Percentiles rank a stretch among this genome's conserved stretches.
Conservation (phyloP, 805 yeast species). For the Kazachstania taianensis region DNA sequence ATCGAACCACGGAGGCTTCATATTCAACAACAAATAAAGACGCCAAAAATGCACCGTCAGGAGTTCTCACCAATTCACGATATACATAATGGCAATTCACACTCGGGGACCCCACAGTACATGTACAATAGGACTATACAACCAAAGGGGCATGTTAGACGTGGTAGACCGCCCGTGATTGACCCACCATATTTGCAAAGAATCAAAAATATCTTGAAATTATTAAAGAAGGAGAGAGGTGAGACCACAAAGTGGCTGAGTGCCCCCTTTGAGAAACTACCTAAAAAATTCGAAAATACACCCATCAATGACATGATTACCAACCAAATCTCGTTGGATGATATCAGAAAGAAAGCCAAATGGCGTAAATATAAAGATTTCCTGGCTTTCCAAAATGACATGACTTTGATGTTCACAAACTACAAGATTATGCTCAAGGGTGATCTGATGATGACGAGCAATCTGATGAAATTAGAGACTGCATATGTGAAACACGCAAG, state of each 20-base stretch:
- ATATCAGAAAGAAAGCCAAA: constrained; percentile 72
- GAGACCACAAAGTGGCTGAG: constrained; percentile 43
- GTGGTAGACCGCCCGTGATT: constrained; percentile 31
- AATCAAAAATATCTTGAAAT: constrained; percentile 76
- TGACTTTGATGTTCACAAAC: constrained; percentile 63
- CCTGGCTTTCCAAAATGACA: constrained; percentile 67
- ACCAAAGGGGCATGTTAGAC: constrained; percentile 25
- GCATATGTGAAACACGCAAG: constrained; percentile 49
- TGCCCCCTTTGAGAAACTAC: constrained; percentile 69
- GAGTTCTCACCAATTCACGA: neutral
- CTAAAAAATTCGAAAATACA: constrained; percentile 43
- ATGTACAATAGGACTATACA: constrained; percentile 5
- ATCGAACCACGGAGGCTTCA: neutral
- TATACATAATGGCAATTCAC: neutral
- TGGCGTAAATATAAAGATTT: constrained; percentile 71
- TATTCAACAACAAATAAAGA: neutral
- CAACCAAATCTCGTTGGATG: constrained; percentile 58
- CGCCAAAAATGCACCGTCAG: neutral
- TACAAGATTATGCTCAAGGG: constrained; percentile 56
- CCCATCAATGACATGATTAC: constrained; percentile 39
- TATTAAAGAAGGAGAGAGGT: constrained; percentile 62
- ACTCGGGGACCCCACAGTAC: constrained; percentile 4
- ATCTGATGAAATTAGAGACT: constrained; percentile 50
- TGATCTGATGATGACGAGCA: constrained; percentile 48
- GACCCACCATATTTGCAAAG: constrained; percentile 63